phyloP scores from a whole-genome alignment of 176 grass and related monocot species.

The Puya raimondii region DNA sequence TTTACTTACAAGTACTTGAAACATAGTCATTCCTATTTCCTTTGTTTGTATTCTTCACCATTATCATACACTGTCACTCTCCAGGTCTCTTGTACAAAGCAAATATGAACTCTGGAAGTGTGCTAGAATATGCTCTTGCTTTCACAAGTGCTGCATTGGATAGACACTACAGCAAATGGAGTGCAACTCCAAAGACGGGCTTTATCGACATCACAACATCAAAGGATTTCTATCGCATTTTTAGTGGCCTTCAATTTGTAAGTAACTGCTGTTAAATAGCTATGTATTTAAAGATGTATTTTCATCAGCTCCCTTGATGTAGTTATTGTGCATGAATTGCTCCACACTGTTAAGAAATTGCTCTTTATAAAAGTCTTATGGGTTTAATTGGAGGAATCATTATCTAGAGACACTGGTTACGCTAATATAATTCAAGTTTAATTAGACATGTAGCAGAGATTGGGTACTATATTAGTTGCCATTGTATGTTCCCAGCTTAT shows the following conservation, averaged over 20 bases:
- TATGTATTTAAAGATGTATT: neutral
- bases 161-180: conserved; percentile 99
- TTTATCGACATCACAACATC: conserved; percentile 97
- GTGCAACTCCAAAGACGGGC: conserved; percentile 90
- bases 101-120: conserved; percentile 72
- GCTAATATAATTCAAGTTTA: neutral
- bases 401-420: no score
- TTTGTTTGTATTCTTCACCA: neutral
- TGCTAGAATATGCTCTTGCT: conserved; percentile 95
- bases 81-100: conserved; percentile 86
- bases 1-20: neutral
- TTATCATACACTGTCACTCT: neutral
- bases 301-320: neutral
- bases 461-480: no score
- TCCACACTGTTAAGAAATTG: no score
- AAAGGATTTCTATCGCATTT: conserved; percentile 94
- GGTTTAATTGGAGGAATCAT: no score
- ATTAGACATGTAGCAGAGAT: neutral
- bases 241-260: conserved; percentile 99
- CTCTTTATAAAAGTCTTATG: no score
- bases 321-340: neutral
- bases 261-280: conserved; percentile 23
- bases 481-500: no score
- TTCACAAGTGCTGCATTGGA: conserved; percentile 93
- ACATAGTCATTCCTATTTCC: neutral